Base-by-base conservation (phyloP, 2,329 filamentous ascomycete genomes). In the Triangularia setosa region DNA sequence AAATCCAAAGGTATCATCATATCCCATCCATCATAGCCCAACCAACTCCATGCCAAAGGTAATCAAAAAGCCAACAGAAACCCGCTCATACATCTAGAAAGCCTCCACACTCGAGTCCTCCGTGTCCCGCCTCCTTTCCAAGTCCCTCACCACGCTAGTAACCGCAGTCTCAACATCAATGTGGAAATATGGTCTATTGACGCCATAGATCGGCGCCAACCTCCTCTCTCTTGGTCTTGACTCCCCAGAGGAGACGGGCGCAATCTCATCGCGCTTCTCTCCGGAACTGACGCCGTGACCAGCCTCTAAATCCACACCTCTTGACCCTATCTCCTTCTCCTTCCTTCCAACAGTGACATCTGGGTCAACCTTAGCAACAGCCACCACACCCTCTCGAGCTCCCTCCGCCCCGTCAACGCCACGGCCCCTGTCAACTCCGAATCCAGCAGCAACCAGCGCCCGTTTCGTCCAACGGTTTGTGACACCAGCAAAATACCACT, bases 381-480 rank as follows among this genome's bases (percentile, higher is more conserved):
- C 69, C 21, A 71, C 58, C 25, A 71, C 53, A n/a, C 63, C 67
- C n/a, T 63, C 68, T 4, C 23, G n/a, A 3, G 35, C 33, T 6
- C 62, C 60, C 30, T 53, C 33, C 14, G 27, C 58, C 24, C 35
- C 61, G 11, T 35, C 24, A 7, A 52, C 44, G 1, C 48, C 58
- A 11, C 54, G 54, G 52, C 25, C 28, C 27, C 21, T 60, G 16
- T 68, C 68, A 62, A 77, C 81, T 0, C 85, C 85, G 64, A 88
- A 88, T 0, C 85, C 85, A 0, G 82, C 83, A 0, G 78, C 78
- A 0, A 83, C 79, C 0, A 88, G 79, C 0, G 85, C 83, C 3
- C 84, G 80, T 27, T 83, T 80, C 5, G 83, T 81, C 85, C 85
- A 88, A 8, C 80, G 79, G 70, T 85, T 86, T 64, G 76, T 76